A percentile compares a stretch with the other conserved stretches of the same genome.
phyloP scores from a whole-genome alignment of 192 early-diverging fungal species.

The Oehlia diaphana region DNA sequence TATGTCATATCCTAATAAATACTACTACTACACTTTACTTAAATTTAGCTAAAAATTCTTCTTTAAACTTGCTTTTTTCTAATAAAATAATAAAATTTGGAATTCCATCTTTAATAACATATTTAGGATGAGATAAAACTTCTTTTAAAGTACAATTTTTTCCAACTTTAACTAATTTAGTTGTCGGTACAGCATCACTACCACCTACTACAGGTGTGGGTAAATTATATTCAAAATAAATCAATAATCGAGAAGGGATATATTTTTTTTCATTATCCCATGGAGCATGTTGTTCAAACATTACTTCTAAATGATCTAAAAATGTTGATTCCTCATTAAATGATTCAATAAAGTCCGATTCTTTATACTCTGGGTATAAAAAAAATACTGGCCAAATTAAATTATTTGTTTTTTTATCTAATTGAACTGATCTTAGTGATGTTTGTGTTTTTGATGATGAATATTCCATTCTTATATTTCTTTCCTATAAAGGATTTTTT shows the following conservation, averaged over 20 bases:
- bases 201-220: conserved; percentile 32
- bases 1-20: too few species aligned
- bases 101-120: conserved; percentile 80
- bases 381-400: conserved; percentile 87
- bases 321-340: conserved; percentile 87
- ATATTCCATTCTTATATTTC: conserved; percentile 46
- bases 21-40: not conserved
- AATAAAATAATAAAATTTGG: conserved; percentile 85
- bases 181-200: not conserved
- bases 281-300: conserved; percentile 76
- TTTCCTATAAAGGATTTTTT: conserved; percentile 37
- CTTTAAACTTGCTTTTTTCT: not conserved
- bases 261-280: conserved; percentile 83
- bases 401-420: conserved; percentile 52
- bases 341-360: conserved; percentile 84
- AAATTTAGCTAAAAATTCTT: conserved; percentile 6
- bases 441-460: conserved; percentile 37
- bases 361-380: conserved; percentile 90
- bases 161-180: conserved; percentile 64
- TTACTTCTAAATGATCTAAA: conserved; percentile 76
- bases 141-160: conserved; percentile 61
- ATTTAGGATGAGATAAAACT: conserved; percentile 63
- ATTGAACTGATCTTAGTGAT: conserved; percentile 54
- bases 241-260: conserved; percentile 65
- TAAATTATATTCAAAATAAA: conserved; percentile 75